These are phyloP conservation scores for Arachis hypogaea DNA, from an alignment of 306 rosid genomes.

Conservation along the genomic window DNA sequence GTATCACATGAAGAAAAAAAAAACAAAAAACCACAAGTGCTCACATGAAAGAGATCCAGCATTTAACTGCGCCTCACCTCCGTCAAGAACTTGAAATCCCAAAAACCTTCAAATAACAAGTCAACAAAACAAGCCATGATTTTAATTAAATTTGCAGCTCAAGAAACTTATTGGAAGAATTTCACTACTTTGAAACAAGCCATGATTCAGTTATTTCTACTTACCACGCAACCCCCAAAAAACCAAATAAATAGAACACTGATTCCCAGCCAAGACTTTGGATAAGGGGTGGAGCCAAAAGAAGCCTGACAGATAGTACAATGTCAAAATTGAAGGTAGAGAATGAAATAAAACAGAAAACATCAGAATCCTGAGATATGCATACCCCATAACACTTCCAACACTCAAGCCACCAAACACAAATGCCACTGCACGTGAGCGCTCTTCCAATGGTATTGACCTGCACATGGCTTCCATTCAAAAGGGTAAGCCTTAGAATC, in stretches of 20 bases:
- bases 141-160: slow-evolving; percentile 26
- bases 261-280: slow-evolving; percentile 94
- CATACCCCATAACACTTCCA: slow-evolving; percentile 97
- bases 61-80: slow-evolving; percentile 47
- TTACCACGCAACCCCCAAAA: slow-evolving; percentile 87
- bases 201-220: slow-evolving; percentile 41
- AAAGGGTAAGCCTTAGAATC: slow-evolving; percentile 6
- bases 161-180: slow-evolving; percentile 18
- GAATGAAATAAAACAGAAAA: slow-evolving; percentile 7
- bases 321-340: slow-evolving; percentile 42
- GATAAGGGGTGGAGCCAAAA: slow-evolving; percentile 91
- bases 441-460: slow-evolving; percentile 91
- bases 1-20: too few species aligned
- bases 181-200: slow-evolving; percentile 27
- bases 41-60: slow-evolving; percentile 63
- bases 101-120: slow-evolving; percentile 63
- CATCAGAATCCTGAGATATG: slow-evolving; percentile 6
- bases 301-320: slow-evolving; percentile 65
- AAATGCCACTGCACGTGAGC: slow-evolving; percentile 96
- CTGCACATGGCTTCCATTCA: slow-evolving; percentile 51
- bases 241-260: slow-evolving; percentile 83
- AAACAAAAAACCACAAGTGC: slow-evolving; percentile 21
- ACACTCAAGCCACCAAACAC: slow-evolving; percentile 98
- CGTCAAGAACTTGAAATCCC: slow-evolving; percentile 78
- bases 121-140: slow-evolving; percentile 31